Evolutionary conservation across 768 basidiomycete species (phyloP).

Genomic region (Leccinum subgranulosum): DNA sequence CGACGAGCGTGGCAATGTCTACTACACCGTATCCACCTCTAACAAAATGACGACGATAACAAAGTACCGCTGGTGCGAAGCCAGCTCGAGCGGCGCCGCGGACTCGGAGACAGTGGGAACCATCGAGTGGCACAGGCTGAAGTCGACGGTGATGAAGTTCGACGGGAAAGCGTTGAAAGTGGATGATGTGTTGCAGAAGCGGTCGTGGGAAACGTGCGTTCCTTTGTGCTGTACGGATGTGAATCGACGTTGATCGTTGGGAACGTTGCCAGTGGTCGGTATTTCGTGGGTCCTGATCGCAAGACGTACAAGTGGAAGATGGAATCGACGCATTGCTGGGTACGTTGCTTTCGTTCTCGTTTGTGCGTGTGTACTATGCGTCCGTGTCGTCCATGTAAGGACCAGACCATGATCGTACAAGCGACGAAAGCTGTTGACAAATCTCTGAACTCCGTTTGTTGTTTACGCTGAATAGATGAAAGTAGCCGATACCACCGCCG

Average conservation of each 20-base stretch:
- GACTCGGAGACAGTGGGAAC: constrained; percentile 19
- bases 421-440: not conserved
- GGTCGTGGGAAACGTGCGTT: constrained; percentile 18
- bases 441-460: not conserved
- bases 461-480: constrained; percentile 14
- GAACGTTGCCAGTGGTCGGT: constrained; percentile 23
- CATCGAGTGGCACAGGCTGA: constrained; percentile 24
- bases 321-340: constrained; percentile 24
- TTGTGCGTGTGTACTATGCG: not conserved
- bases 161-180: constrained; percentile 11
- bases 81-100: constrained; percentile 1
- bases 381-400: not conserved
- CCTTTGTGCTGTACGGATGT: not conserved
- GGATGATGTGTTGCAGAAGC: constrained; percentile 12
- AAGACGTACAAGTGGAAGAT: constrained; percentile 33
- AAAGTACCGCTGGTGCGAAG: constrained; percentile 20
- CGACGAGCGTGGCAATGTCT: constrained; percentile 15
- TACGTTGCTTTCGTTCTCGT: constrained; percentile 3
- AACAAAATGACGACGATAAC: constrained; percentile 26
- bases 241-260: not conserved
- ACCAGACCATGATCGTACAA: not conserved
- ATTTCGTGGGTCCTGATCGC: constrained; percentile 32
- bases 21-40: constrained; percentile 20
- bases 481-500: constrained; percentile 3
- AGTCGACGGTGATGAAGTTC: constrained; percentile 10